Conservation (phyloP, 2,329 filamentous ascomycete species). For the Colletotrichum lupini region DNA sequence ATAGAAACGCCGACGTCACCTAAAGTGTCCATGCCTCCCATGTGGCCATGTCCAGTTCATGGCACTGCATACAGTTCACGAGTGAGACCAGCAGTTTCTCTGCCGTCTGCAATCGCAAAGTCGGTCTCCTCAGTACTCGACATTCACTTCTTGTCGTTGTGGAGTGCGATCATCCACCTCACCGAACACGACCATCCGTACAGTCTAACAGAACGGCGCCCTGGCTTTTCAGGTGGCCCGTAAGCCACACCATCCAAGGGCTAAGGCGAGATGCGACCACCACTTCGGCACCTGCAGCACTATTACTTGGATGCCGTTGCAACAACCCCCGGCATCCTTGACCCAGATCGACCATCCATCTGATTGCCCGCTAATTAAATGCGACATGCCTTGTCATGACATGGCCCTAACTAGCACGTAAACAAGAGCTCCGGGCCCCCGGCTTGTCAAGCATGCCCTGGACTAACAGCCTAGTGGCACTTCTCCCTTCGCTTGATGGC, state of each 20-base stretch:
- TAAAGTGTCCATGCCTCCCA: no score
- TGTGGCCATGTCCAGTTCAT: background rate
- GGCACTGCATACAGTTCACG: background rate
- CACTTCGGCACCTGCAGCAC: background rate
- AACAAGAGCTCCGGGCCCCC: background rate
- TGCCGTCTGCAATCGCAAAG: background rate
- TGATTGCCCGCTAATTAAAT: background rate
- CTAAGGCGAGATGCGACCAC: background rate
- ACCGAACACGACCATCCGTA: conserved; percentile 18
- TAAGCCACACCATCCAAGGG: conserved; percentile 1
- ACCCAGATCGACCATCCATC: conserved; percentile 9
- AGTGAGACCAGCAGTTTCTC: background rate
- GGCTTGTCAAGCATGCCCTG: background rate
- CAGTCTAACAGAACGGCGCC: background rate
- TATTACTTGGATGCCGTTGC: background rate
- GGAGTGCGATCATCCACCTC: conserved; percentile 5
- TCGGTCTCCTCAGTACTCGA: background rate
- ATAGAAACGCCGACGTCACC: background rate
- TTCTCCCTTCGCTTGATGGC: background rate
- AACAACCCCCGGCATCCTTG: conserved; percentile 2
- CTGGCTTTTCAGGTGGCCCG: conserved; percentile 21
- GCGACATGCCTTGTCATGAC: background rate
- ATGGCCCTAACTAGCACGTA: background rate
- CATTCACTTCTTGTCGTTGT: background rate
- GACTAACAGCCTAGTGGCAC: background rate